Percentiles rank a stretch among this genome's conserved stretches.
phyloP scores from a whole-genome alignment of 495 filamentous ascomycete genomes.

The Physcia stellaris region DNA sequence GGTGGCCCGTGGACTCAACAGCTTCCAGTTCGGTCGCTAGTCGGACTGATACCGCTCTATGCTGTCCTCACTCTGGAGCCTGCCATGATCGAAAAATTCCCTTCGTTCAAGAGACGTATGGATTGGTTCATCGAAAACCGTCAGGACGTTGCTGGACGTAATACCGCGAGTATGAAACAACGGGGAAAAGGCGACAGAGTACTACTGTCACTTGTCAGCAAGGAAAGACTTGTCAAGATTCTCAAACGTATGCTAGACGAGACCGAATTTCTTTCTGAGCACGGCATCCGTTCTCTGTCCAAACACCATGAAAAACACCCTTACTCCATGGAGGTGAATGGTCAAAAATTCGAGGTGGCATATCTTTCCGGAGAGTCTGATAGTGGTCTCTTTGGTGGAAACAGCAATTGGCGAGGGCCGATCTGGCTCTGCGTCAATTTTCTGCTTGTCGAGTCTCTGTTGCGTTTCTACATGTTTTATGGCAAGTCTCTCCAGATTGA shows the following conservation, averaged over 20 bases:
- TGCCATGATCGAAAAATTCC: conserved; percentile 80
- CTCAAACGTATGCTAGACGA: conserved; percentile 86
- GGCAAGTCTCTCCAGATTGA: conserved; percentile 78
- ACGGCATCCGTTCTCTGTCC: conserved; percentile 89
- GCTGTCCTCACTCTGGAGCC: conserved; percentile 86
- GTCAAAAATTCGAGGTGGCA: conserved; percentile 72
- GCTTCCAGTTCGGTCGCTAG: conserved; percentile 78
- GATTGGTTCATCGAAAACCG: conserved; percentile 88
- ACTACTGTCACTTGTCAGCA: conserved; percentile 75
- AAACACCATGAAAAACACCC: conserved; percentile 83
- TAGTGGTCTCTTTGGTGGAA: conserved; percentile 84
- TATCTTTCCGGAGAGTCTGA: conserved; percentile 93
- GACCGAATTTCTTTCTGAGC: conserved; percentile 77
- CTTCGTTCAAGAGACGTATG: conserved; percentile 82
- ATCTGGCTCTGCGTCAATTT: conserved; percentile 97
- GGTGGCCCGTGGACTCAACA: conserved; percentile 87
- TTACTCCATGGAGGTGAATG: conserved; percentile 91
- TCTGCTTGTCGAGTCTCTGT: conserved; percentile 79
- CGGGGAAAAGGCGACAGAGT: conserved; percentile 82
- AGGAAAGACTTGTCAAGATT: conserved; percentile 74
- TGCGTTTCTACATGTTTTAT: conserved; percentile 92
- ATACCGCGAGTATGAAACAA: conserved; percentile 78
- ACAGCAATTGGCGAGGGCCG: conserved; percentile 92
- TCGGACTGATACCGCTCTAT: conserved; percentile 86
- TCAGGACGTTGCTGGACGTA: conserved; percentile 73